Evolutionary conservation across 495 filamentous ascomycete genomes (phyloP), one percentile per base, ranked within the genome.

Genomic region (Penicillium manginii): DNA sequence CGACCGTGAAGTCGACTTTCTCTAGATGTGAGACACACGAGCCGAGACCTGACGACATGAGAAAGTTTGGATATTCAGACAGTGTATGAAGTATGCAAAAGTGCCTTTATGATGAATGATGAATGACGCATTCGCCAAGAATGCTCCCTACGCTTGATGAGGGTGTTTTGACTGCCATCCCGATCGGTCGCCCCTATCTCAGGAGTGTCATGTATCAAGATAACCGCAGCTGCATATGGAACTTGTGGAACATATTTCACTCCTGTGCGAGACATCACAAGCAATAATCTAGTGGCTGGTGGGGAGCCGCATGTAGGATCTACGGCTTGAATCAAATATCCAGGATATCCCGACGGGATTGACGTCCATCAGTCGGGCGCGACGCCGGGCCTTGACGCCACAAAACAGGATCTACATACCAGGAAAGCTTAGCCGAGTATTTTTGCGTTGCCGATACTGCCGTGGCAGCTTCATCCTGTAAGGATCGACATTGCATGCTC

Each of bases 1-100:
- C 49, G 54, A 40, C 49, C 50, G 53, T n/a, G 19, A 21, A 26
- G 19, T 46, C 15, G 23, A 31, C 47, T 31, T 19, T 8, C 7
- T 22, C 31, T 17, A 14, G 29, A 19, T 50, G 23, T 43, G 14
- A 43, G 21, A 23, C 21, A 26, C n/a, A 11, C 14, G 19, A 49
- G 46, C 2, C 2, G n/a, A 17, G 9, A 2, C 12, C 26, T 29
- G 26, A 29, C 35, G 43, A 47, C 43, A 47, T 47, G 43, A 19
- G 11, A 12, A 21, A 19, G 15, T 21, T 47, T n/a, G n/a, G 18
- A 12, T 21, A 31, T 51, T n/a, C 49, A 51, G 1, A 17, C 47
- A 11, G 26, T 8, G 6, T 29, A 29, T 29, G 9, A 29, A 26
- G 1, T 7, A 32, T 50, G 29, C 10, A 17, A 51, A 2, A 43